Evolutionary conservation across 345 rosid genomes (phyloP).

Genomic region (Raphanus sativus): DNA sequence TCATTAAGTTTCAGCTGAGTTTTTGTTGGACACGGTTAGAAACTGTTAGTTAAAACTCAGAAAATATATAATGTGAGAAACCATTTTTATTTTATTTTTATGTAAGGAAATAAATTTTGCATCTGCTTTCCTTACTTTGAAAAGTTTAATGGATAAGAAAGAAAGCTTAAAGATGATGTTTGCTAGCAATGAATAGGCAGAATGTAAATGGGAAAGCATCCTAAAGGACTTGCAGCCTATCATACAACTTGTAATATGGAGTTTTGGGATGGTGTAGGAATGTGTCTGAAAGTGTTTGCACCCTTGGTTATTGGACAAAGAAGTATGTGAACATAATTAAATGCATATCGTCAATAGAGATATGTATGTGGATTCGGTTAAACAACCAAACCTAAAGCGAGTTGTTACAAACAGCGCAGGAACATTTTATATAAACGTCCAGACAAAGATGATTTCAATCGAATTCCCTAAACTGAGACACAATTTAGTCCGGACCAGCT

Average conservation of each 20-base stretch:
- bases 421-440: conserved; percentile 1
- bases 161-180: not conserved
- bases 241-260: not conserved
- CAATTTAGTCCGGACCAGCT: not conserved
- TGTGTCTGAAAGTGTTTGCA: conserved; percentile 1
- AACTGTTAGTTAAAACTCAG: too few species aligned
- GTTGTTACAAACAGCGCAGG: conserved; percentile 20
- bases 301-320: not conserved
- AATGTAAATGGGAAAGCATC: not conserved
- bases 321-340: not conserved
- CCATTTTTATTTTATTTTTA: too few species aligned
- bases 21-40: too few species aligned
- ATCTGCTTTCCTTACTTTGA: not conserved
- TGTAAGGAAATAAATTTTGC: not conserved
- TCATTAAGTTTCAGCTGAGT: too few species aligned
- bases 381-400: conserved; percentile 3
- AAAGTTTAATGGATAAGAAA: not conserved
- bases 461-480: conserved; percentile 18
- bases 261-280: conserved; percentile 1
- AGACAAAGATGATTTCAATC: conserved; percentile 11
- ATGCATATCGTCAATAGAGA: not conserved
- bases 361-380: not conserved
- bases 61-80: too few species aligned
- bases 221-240: not conserved
- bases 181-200: not conserved